Base-by-base conservation (phyloP, 1,139 yeast species). In the Suhomyces maxii region DNA sequence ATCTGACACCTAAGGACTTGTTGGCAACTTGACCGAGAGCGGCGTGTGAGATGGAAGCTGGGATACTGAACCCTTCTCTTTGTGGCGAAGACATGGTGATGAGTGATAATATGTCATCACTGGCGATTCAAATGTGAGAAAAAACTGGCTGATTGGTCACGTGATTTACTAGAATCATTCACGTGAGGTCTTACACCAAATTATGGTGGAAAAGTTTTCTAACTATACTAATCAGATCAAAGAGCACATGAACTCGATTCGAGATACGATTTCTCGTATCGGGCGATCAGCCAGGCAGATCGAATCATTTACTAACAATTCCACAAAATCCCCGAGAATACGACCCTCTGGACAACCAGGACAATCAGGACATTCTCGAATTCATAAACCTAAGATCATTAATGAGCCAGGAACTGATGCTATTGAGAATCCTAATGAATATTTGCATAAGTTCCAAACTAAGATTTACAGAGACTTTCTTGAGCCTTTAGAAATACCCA, bases 41-140 rank as follows among this genome's bases (percentile, higher is more conserved):
- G 40, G 91, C 82, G 60, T 88, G 79, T 53, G 90, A 86, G 50
- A 87, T 82, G 35, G 86, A 81, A 26, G 85, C 73, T 55, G 97
- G 96, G 53, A 95, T 95, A 54, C 87, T 86, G 69, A 91, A 91
- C 54, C 97, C 95, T 80, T 91, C 98, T 80, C 95, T 89, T 64
- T 77, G 82, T 64, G 82, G 82, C 40, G 75, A 72, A 47, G 79
- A 69, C 86, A 82, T 84, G 63, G 63, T 47, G 45, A 40, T 12
- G 25, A 37, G 30, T 41, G 40, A 33, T 25, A 18, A 9, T 37
- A 42, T 42, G 42, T 39, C 45, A 42, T 42, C 45, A 37, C 39
- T 32, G 11, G 38, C n/a, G 13, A n/a, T 34, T 26, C 13, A 23
- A 12, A 26, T 25, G 39, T 36, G 39, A 37, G 37, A 40, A 42